Evolutionary conservation across 2,329 filamentous ascomycete species (phyloP).

Genomic region (Ceratocystis smalleyi): DNA sequence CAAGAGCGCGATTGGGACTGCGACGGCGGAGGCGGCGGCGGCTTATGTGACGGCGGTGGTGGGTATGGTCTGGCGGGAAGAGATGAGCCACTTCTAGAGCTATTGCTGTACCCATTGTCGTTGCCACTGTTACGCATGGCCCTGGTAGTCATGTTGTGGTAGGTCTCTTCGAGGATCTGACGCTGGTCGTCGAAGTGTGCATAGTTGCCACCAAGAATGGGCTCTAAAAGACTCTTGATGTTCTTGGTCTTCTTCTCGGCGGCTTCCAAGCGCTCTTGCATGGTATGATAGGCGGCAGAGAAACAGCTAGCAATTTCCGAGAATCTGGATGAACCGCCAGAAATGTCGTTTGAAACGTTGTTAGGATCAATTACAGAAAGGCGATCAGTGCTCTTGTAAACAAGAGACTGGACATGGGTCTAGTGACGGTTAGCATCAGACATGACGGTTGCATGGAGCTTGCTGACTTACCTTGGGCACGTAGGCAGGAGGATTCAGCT

Average conservation of each 20-base stretch:
- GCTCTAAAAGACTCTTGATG: slow-evolving; percentile 16
- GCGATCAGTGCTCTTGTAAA: slow-evolving; percentile 47
- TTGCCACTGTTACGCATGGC: background rate
- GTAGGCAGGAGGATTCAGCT: slow-evolving; percentile 57
- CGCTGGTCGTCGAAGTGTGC: slow-evolving; percentile 17
- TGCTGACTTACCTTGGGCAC: slow-evolving; percentile 51
- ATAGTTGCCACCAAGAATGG: slow-evolving; percentile 18
- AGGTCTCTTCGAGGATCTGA: slow-evolving; percentile 8
- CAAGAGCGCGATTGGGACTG: background rate
- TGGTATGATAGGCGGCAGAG: slow-evolving; percentile 40
- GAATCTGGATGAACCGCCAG: slow-evolving; percentile 66
- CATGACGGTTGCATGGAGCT: background rate
- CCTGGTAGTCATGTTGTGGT: slow-evolving; percentile 5
- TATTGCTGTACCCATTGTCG: background rate
- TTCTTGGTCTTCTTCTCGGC: slow-evolving; percentile 16
- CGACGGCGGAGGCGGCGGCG: slow-evolving; percentile 11
- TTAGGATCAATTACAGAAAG: slow-evolving; percentile 90
- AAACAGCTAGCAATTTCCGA: slow-evolving; percentile 54
- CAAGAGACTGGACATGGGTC: slow-evolving; percentile 31
- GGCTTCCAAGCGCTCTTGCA: slow-evolving; percentile 38
- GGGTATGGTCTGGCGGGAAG: slow-evolving; percentile 11
- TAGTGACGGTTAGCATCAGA: slow-evolving; percentile 20
- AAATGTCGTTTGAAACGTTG: slow-evolving; percentile 69
- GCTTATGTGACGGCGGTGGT: slow-evolving; percentile 4
- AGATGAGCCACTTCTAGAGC: background rate